phyloP scores from a whole-genome alignment of 768 basidiomycete genomes.

The Ramaria sp. region DNA sequence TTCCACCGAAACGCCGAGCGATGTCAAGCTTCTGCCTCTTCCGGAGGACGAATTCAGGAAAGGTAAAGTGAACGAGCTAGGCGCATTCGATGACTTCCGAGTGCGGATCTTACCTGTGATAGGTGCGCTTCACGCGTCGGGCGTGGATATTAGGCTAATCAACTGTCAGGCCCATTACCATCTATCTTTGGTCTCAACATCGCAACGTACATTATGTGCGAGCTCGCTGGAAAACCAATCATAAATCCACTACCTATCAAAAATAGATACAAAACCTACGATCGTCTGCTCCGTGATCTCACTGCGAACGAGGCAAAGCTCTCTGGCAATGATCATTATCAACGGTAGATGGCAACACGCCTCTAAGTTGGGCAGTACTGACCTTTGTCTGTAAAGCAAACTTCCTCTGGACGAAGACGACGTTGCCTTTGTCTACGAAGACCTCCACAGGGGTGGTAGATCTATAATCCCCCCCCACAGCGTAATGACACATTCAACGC shows the following conservation, averaged over 20 bases:
- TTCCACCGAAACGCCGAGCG: slow-evolving; percentile 81
- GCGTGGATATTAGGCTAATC: not conserved
- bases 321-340: slow-evolving; percentile 26
- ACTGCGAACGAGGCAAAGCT: slow-evolving; percentile 62
- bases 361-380: not conserved
- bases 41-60: slow-evolving; percentile 88
- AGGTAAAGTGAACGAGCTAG: slow-evolving; percentile 81
- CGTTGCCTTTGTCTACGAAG: slow-evolving; percentile 76
- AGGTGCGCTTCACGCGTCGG: slow-evolving; percentile 30
- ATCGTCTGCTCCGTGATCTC: slow-evolving; percentile 68
- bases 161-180: slow-evolving; percentile 57
- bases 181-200: slow-evolving; percentile 86
- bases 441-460: slow-evolving; percentile 64
- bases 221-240: slow-evolving; percentile 76
- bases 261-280: slow-evolving; percentile 74
- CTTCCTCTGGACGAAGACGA: slow-evolving; percentile 79
- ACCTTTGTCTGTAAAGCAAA: slow-evolving; percentile 32
- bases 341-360: not conserved
- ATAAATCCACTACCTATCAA: slow-evolving; percentile 78
- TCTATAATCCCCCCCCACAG: slow-evolving; percentile 70
- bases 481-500: slow-evolving; percentile 59
- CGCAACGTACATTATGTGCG: slow-evolving; percentile 81
- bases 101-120: slow-evolving; percentile 90
- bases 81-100: slow-evolving; percentile 85
- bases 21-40: slow-evolving; percentile 81